Conservation (phyloP, 352 stramenopile genomes). For the Phytopythium delawarense region DNA sequence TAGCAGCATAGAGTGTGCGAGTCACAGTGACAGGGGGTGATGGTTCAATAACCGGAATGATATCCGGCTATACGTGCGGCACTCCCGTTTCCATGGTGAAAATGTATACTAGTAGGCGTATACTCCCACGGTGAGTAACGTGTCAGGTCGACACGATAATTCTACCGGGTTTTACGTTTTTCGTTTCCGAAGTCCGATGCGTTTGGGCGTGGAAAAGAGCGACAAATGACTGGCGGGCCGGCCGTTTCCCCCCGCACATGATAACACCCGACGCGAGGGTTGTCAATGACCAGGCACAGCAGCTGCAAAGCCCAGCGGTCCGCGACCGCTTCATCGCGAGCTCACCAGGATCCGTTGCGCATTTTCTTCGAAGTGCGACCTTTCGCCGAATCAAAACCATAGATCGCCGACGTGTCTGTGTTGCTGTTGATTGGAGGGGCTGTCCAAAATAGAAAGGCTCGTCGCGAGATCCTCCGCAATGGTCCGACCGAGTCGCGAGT, state of each 20-base stretch:
- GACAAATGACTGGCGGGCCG: background rate
- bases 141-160: background rate
- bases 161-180: background rate
- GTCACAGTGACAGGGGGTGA: background rate
- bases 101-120: background rate
- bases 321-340: too few relatives aligned
- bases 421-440: too few relatives aligned
- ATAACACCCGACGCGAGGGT: background rate
- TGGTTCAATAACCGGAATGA: background rate
- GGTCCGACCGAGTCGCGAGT: too few relatives aligned
- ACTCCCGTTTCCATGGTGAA: background rate
- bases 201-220: background rate
- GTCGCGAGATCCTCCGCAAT: too few relatives aligned
- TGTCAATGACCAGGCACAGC: background rate
- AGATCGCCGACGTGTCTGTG: too few relatives aligned
- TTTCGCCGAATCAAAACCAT: background rate
- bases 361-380: background rate
- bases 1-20: background rate
- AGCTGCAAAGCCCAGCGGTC: too few relatives aligned
- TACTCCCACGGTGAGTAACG: background rate
- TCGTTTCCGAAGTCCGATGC: background rate
- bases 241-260: too few relatives aligned
- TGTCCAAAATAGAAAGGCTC: background rate
- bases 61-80: background rate
- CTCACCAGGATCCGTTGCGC: too few relatives aligned